Evolutionary conservation across 768 basidiomycete species (phyloP), one percentile per base, ranked within the genome.

Genomic region (Leccinum incarnatum): DNA sequence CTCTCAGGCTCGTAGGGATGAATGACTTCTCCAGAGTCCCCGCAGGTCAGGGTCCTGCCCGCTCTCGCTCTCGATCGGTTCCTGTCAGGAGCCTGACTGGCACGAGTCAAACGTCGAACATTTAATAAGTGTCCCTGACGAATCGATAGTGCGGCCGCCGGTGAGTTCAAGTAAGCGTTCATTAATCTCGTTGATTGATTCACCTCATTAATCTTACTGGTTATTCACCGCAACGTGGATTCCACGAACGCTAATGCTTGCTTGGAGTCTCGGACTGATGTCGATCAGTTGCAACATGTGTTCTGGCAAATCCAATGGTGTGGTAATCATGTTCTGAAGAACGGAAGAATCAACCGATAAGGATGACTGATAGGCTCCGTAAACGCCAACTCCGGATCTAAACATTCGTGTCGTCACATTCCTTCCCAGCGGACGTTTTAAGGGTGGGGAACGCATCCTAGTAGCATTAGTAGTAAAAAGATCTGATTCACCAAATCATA

Each of bases 291-390:
- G 17, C 2, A 8, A 40, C n/a, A n/a, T 40, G 17, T 40, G 17
- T 17, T 36, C 29, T 17, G 3, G 37, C 17, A 40, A 40, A 40
- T 40, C 9, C 40, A 40, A 8, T 37, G 15, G 7, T 10, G 40
- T 5, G 40, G 36, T 40, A 40, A 9, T 40, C n/a, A 40, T 4
- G n/a, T n/a, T 40, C 40, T 40, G 17, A 40, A 40, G 1, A 40
- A 40, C 37, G 3, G 1, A 37, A 40, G 0, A 40, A 40, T n/a
- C 37, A 40, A 40, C 17, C 4, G 40, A 40, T 40, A 4, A 40
- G n/a, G 40, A 40, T n/a, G 15, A n/a, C 2, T 0, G 15, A 0
- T 17, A 17, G 6, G 15, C 34, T 15, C 0, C 15, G 36, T 15
- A 12, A 37, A 37, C 15, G 36, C 15, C 14, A 36, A 36, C 34